Evolutionary conservation across 2,329 filamentous ascomycete genomes (phyloP).

Genomic region (Xenoacremonium recifei): DNA sequence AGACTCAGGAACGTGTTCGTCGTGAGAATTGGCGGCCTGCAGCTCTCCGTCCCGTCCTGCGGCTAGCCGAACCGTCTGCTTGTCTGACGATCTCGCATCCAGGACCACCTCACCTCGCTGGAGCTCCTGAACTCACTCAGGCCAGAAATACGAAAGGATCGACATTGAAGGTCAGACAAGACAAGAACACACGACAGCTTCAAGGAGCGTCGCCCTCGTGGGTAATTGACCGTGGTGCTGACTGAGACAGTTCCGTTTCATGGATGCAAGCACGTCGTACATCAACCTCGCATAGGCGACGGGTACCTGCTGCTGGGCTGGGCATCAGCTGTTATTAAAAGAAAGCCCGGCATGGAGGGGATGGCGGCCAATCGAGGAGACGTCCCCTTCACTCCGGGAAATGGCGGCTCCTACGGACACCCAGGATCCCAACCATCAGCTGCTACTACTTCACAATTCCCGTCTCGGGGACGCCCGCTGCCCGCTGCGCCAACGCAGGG

Average conservation of each 20-base stretch:
- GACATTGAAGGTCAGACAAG: slow-evolving; percentile 14
- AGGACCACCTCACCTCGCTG: neutral
- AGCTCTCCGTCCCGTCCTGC: neutral
- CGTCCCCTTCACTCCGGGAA: slow-evolving; percentile 19
- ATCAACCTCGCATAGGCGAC: slow-evolving; percentile 15
- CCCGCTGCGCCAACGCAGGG: too few species aligned
- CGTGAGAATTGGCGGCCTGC: neutral
- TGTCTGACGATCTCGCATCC: neutral
- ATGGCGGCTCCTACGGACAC: slow-evolving; percentile 13
- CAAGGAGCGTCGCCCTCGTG: neutral
- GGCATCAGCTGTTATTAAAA: slow-evolving; percentile 5
- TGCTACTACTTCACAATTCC: neutral
- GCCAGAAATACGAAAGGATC: slow-evolving; percentile 13
- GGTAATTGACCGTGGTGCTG: slow-evolving; percentile 9
- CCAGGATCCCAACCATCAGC: too few species aligned
- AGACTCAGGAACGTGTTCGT: neutral
- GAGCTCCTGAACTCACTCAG: slow-evolving; percentile 5
- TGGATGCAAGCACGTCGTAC: slow-evolving; percentile 22
- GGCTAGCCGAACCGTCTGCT: neutral
- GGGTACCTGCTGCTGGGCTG: slow-evolving; percentile 3
- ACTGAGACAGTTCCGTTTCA: slow-evolving; percentile 21
- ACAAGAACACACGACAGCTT: too few species aligned
- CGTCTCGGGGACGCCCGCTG: too few species aligned
- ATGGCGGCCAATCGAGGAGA: slow-evolving; percentile 17
- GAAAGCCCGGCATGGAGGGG: slow-evolving; percentile 23